Evolutionary conservation across 2,329 filamentous ascomycete species (phyloP).

Genomic region (Xylaria sp.): DNA sequence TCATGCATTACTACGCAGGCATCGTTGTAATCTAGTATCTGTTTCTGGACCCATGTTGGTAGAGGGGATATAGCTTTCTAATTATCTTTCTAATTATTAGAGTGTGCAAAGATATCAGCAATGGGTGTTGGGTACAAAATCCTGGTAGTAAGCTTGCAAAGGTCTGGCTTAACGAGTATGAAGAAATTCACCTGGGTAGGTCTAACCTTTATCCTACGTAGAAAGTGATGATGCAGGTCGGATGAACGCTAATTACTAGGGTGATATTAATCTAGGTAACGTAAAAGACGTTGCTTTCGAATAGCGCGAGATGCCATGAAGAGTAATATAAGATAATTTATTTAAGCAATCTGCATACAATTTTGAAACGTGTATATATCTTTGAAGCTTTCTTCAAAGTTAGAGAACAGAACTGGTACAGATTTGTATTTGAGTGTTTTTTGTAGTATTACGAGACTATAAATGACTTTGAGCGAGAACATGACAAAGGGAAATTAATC

Average conservation of each 20-base stretch:
- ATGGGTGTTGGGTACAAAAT: background rate
- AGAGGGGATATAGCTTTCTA: no score
- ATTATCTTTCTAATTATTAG: no score
- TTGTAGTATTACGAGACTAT: background rate
- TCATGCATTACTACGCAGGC: no score
- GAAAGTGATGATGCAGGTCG: background rate
- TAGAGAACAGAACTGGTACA: background rate
- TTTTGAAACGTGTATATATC: background rate
- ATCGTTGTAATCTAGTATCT: no score
- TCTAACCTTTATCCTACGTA: no score
- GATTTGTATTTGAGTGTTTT: background rate
- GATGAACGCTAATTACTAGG: background rate
- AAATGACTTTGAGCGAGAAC: background rate
- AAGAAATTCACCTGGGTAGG: background rate
- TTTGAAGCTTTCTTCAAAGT: background rate
- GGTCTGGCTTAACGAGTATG: background rate
- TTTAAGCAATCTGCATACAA: background rate
- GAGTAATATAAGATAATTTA: background rate
- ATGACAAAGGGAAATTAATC: background rate
- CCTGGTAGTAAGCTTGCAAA: no score
- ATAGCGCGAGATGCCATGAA: background rate
- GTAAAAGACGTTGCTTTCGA: background rate
- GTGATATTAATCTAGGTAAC: background rate
- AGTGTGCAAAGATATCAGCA: background rate
- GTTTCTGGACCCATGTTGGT: no score